Conservation (phyloP, 192 early-diverging fungal genomes). For the Martensiomyces pterosporus region DNA sequence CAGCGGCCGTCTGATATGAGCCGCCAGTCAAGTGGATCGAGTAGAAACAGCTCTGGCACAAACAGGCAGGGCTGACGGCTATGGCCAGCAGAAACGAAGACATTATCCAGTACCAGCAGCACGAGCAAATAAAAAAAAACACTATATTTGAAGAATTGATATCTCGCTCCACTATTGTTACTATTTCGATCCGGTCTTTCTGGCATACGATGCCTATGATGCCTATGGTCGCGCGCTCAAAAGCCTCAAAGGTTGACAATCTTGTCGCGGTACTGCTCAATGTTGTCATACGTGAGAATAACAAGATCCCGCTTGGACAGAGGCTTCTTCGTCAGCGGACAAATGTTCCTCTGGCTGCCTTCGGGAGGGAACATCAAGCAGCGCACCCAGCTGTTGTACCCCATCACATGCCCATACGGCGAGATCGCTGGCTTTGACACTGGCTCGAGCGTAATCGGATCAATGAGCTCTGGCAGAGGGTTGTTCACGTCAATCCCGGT, state of each 20-base stretch:
- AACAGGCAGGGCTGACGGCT: too few species aligned
- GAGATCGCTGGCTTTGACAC: constrained; percentile 92
- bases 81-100: too few species aligned
- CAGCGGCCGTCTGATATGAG: too few species aligned
- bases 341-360: constrained; percentile 79
- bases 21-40: too few species aligned
- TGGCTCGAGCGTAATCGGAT: constrained; percentile 90
- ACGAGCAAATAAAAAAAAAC: too few species aligned
- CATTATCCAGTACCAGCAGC: too few species aligned
- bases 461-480: constrained; percentile 86
- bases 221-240: too few species aligned
- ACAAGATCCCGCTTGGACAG: constrained; percentile 87
- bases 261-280: constrained; percentile 69
- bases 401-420: constrained; percentile 89
- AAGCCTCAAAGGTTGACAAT: constrained; percentile 67
- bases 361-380: constrained; percentile 71
- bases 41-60: too few species aligned
- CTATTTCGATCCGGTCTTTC: too few species aligned
- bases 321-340: constrained; percentile 91
- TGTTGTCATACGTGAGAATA: constrained; percentile 72
- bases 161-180: too few species aligned
- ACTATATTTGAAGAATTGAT: too few species aligned
- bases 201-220: too few species aligned
- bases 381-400: constrained; percentile 83
- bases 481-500: constrained; percentile 57